phyloP scores from a whole-genome alignment of 768 basidiomycete genomes.

The Tubosaeta brunneosetosa region DNA sequence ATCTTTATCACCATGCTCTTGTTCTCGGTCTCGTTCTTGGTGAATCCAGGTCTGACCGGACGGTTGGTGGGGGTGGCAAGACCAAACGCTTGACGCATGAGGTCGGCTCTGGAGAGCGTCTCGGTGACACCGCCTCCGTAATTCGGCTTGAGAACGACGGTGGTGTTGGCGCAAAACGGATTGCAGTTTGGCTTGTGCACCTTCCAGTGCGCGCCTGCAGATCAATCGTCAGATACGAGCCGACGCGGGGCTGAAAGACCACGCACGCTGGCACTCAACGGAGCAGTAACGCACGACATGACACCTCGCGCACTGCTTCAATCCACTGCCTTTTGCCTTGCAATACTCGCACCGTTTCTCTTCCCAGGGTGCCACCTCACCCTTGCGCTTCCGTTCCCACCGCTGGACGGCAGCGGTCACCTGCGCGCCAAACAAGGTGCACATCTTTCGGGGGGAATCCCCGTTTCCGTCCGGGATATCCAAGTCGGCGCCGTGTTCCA shows the following conservation, averaged over 20 bases:
- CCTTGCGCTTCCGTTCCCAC: conserved; percentile 45
- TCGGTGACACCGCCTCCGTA: conserved; percentile 24
- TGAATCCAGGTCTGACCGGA: conserved; percentile 13
- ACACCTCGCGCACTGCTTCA: conserved; percentile 45
- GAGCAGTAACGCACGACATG: conserved; percentile 50
- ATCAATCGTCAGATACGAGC: not conserved
- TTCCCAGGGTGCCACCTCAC: conserved; percentile 39
- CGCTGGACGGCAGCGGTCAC: conserved; percentile 41
- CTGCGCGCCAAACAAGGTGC: conserved; percentile 36
- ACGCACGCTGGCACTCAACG: conserved; percentile 49
- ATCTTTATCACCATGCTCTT: conserved; percentile 52
- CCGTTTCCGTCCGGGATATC: conserved; percentile 39
- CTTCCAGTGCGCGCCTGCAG: conserved; percentile 45
- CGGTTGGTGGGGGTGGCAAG: conserved; percentile 22
- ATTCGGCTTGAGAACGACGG: conserved; percentile 43
- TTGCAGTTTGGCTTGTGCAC: conserved; percentile 44
- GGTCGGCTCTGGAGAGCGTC: conserved; percentile 25
- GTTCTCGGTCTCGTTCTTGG: conserved; percentile 22
- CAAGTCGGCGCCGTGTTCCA: conserved; percentile 48
- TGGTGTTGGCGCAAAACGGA: conserved; percentile 40
- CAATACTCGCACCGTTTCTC: conserved; percentile 43
- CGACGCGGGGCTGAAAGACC: not conserved
- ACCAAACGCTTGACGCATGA: conserved; percentile 29
- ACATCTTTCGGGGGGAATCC: conserved; percentile 28
- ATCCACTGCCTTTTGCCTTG: conserved; percentile 20